These are phyloP conservation scores for Oryza punctata DNA, from an alignment of 176 grass and related monocot species.

Conservation along the genomic window DNA sequence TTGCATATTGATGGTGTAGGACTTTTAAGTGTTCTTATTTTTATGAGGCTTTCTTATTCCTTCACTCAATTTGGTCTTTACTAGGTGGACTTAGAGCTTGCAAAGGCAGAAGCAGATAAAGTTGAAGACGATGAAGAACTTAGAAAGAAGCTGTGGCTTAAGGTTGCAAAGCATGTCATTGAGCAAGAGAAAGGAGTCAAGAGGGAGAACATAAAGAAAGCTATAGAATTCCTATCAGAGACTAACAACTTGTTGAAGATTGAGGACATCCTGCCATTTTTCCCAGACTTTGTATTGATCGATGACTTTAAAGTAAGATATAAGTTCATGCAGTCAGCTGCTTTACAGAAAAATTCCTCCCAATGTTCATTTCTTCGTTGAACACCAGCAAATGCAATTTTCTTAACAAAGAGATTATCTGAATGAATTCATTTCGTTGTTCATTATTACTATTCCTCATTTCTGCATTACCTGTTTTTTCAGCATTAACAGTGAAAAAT, in stretches of 20 bases:
- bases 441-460: not conserved
- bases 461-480: constrained; percentile 16
- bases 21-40: constrained; percentile 23
- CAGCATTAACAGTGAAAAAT: constrained; percentile 18
- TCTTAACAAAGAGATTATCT: not conserved
- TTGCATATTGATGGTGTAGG: not conserved
- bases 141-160: constrained; percentile 98
- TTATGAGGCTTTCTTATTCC: constrained; percentile 19
- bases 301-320: constrained; percentile 95
- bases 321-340: not conserved
- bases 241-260: constrained; percentile 94
- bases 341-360: not conserved
- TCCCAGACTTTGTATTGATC: constrained; percentile 96
- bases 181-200: constrained; percentile 97
- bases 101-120: constrained; percentile 98
- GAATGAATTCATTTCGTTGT: not conserved
- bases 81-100: constrained; percentile 91
- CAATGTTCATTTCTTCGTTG: constrained; percentile 17
- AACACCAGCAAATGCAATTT: not conserved
- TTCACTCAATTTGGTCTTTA: constrained; percentile 14
- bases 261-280: constrained; percentile 98
- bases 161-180: constrained; percentile 97
- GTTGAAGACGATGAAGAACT: constrained; percentile 98
- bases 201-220: constrained; percentile 97
- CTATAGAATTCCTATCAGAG: constrained; percentile 93